These are phyloP conservation scores for Parascedosporium putredinis DNA, from an alignment of 2,329 filamentous ascomycete genomes.

Conservation along the genomic window DNA sequence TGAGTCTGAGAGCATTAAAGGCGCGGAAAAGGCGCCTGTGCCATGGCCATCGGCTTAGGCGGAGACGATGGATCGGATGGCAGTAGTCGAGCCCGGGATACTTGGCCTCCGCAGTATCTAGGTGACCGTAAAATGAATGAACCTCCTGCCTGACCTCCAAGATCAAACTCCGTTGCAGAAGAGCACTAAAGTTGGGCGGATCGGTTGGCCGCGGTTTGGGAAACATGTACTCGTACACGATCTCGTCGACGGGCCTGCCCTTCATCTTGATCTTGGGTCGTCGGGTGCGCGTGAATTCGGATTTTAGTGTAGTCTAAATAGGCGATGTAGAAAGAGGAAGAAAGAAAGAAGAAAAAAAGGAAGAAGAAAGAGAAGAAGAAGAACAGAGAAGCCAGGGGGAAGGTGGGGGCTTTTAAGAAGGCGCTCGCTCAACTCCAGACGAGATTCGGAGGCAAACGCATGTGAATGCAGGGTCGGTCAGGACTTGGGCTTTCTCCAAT, in stretches of 20 bases:
- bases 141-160: conserved; percentile 72
- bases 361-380: background rate
- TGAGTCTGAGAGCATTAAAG: conserved; percentile 61
- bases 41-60: conserved; percentile 68
- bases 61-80: conserved; percentile 60
- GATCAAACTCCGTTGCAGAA: conserved; percentile 62
- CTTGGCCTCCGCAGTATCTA: conserved; percentile 70
- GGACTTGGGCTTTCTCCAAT: background rate
- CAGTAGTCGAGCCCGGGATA: conserved; percentile 76
- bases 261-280: conserved; percentile 44
- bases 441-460: background rate
- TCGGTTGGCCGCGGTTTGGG: conserved; percentile 57
- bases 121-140: conserved; percentile 66
- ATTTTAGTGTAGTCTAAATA: no score
- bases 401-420: background rate
- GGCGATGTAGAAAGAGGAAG: background rate
- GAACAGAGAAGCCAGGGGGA: background rate
- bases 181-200: conserved; percentile 58
- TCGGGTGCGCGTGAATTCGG: no score
- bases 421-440: no score
- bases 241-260: conserved; percentile 56
- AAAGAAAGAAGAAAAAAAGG: background rate
- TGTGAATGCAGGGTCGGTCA: background rate
- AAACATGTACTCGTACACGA: conserved; percentile 67
- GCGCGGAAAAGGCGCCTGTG: conserved; percentile 67